Evolutionary conservation across 2,329 filamentous ascomycete genomes (phyloP), one percentile per base, ranked within the genome.

Genomic region (Plenodomus lindquistii): DNA sequence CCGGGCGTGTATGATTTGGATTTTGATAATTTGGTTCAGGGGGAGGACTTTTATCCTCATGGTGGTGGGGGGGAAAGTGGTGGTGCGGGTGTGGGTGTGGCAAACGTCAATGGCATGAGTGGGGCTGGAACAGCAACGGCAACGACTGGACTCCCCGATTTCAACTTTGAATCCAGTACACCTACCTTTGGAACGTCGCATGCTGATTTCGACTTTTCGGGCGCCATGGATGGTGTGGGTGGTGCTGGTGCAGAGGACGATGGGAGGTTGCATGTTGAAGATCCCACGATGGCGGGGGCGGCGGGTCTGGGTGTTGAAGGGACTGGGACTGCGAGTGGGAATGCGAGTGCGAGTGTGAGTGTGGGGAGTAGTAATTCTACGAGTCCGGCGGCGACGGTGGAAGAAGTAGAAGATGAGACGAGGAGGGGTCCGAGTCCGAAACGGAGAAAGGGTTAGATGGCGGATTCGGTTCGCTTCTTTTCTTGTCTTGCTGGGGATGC

Each of bases 21-120:
- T 51, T 75, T 85, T 2, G 80, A 83, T 55, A 73, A 75, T n/a
- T 82, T 85, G 51, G 79, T 85, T 50, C 79, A 81, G 54, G 78
- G 72, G 46, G 73, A 79, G 20, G 80, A 83, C 54, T 83, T 80
- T 58, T 83, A 82, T 52, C 74, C 77, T 6, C 48, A 47, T 9
- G 40, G 40, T 6, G 19, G 40, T 7, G n/a, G n/a, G n/a, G n/a
- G n/a, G n/a, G n/a, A n/a, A n/a, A n/a, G n/a, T n/a, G n/a, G n/a
- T n/a, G 36, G 44, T 0, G 17, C 29, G 4, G 39, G 22, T 24
- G 49, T 34, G 21, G 46, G 11, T 5, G 34, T 21, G 6, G 39
- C 40, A 1, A 45, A 31, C 6, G 56, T 57, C 20, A 27, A 24
- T 15, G 19, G 11, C 6, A 13, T 5, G 5, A 31, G 27, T 15